A percentile compares a stretch with the other conserved stretches of the same genome.
Conservation (phyloP, 176 grass and related monocot genomes). For the Carex littledalei region DNA sequence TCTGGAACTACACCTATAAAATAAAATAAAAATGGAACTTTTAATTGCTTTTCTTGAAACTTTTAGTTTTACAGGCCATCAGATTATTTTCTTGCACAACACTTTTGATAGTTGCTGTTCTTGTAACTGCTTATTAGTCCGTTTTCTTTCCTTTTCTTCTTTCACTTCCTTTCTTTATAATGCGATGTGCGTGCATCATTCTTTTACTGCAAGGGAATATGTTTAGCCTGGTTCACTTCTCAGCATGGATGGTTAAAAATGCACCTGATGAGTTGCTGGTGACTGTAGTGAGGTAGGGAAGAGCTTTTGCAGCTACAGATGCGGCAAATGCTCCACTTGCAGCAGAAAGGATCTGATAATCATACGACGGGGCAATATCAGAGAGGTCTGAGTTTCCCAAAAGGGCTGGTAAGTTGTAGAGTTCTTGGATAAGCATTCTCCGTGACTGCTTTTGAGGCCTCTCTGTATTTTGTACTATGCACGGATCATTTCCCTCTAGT, state of each 20-base stretch:
- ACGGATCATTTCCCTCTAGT: conserved; percentile 31
- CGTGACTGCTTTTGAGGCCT: conserved; percentile 31
- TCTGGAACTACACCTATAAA: conserved; percentile 32
- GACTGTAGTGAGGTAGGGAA: conserved; percentile 17
- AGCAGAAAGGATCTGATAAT: conserved; percentile 33
- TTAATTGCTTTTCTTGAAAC: not conserved
- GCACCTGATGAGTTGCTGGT: not conserved
- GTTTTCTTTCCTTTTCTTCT: not conserved
- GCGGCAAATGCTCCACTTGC: conserved; percentile 80
- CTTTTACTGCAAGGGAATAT: not conserved
- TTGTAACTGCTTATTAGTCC: not conserved
- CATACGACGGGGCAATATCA: not conserved
- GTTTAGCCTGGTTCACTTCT: not conserved
- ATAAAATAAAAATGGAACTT: not conserved
- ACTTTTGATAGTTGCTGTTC: not conserved
- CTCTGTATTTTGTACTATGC: conserved; percentile 35
- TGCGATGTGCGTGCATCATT: not conserved
- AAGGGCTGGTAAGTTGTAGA: conserved; percentile 65
- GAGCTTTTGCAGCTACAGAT: conserved; percentile 28
- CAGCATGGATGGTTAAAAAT: not conserved
- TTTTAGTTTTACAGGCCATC: conserved; percentile 19
- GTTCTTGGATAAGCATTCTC: conserved; percentile 48
- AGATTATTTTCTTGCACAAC: not conserved
- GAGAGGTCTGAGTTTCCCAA: conserved; percentile 38
- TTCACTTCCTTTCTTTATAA: not conserved